Evolutionary conservation across 176 grass and related monocot genomes (phyloP).

Genomic region (Oryza officinalis): DNA sequence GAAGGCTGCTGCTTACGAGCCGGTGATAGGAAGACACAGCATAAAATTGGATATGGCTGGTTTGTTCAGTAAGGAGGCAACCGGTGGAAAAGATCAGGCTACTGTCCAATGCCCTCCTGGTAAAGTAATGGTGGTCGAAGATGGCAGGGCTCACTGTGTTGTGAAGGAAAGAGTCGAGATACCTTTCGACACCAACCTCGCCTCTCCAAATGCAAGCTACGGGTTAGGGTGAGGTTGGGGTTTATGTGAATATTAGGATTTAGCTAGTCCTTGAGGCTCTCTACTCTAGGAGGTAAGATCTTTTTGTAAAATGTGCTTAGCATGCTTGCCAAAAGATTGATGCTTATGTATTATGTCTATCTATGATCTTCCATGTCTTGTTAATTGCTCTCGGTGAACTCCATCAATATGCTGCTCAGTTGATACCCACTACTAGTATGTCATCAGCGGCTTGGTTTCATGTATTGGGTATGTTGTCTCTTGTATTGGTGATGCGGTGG

Average conservation of each 20-base stretch:
- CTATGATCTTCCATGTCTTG: neutral
- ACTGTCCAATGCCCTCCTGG: slow-evolving; percentile 57
- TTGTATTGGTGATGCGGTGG: neutral
- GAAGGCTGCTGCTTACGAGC: slow-evolving; percentile 62
- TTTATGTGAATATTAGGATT: slow-evolving; percentile 42
- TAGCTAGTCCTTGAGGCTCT: slow-evolving; percentile 1
- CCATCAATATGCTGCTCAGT: neutral
- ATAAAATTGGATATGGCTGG: slow-evolving; percentile 32
- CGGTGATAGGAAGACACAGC: slow-evolving; percentile 25
- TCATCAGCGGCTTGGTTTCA: neutral
- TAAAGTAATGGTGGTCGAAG: slow-evolving; percentile 59
- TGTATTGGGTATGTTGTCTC: neutral
- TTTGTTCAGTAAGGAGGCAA: slow-evolving; percentile 25
- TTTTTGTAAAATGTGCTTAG: slow-evolving; percentile 10
- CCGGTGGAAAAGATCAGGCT: neutral
- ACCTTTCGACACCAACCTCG: slow-evolving; percentile 60
- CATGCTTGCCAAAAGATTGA: neutral
- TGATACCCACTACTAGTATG: neutral
- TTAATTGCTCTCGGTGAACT: neutral
- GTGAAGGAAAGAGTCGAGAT: slow-evolving; percentile 82
- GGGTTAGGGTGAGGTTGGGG: slow-evolving; percentile 59
- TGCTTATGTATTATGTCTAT: neutral
- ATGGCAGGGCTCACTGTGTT: slow-evolving; percentile 64
- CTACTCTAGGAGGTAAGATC: neutral
- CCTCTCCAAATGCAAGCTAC: slow-evolving; percentile 59